Evolutionary conservation across 495 filamentous ascomycete genomes (phyloP).

Genomic region (Cairneyella variabilis): DNA sequence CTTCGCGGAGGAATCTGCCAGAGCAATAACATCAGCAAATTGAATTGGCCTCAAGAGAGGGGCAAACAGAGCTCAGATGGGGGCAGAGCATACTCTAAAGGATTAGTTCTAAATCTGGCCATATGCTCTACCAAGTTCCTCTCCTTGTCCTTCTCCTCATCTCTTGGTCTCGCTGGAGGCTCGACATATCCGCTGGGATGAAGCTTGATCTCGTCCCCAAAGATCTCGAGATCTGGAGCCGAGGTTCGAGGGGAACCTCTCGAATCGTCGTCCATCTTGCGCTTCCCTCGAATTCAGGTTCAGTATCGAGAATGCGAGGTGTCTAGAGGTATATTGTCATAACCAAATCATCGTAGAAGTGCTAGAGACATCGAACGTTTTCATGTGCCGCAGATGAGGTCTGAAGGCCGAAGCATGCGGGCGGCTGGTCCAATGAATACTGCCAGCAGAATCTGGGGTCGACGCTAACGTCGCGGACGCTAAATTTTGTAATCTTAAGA

Average conservation of each 20-base stretch:
- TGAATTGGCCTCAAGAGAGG: no score
- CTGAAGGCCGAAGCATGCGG: not conserved
- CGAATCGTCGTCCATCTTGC: no score
- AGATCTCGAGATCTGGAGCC: slow-evolving; percentile 79
- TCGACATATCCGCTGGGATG: slow-evolving; percentile 73
- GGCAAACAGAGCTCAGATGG: no score
- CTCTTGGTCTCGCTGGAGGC: slow-evolving; percentile 28
- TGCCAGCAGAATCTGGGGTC: no score
- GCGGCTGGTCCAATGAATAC: not conserved
- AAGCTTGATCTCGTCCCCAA: slow-evolving; percentile 73
- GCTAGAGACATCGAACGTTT: not conserved
- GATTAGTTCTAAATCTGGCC: slow-evolving; percentile 65
- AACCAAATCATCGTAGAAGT: not conserved
- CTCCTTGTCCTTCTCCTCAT: slow-evolving; percentile 49
- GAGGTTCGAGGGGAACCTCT: slow-evolving; percentile 42
- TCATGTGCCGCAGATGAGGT: no score
- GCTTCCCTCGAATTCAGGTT: no score
- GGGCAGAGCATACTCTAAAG: slow-evolving; percentile 51
- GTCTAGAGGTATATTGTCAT: no score
- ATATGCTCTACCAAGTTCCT: slow-evolving; percentile 75
- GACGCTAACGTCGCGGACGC: not conserved
- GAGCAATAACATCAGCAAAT: no score
- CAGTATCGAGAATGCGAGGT: no score
- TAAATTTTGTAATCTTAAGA: no score
- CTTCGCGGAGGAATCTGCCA: slow-evolving; percentile 80